Conservation (phyloP, 768 basidiomycete species). For the Boletus pseudo-olivaceus region DNA sequence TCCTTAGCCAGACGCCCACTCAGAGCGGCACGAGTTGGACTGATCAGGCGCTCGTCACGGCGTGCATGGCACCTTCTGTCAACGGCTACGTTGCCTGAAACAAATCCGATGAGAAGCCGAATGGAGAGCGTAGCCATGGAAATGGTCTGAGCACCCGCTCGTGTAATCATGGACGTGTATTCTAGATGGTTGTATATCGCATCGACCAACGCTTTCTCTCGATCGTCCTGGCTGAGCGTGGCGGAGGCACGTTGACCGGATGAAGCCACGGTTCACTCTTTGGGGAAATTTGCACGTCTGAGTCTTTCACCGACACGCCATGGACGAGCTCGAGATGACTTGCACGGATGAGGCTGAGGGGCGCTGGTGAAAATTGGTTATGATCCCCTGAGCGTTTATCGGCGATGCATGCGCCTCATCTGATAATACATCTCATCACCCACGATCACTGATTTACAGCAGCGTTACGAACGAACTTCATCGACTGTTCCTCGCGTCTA, state of each 20-base stretch:
- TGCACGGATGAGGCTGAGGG: no score
- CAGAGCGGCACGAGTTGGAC: slow-evolving; percentile 1
- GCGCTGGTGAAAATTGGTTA: no score
- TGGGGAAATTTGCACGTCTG: no score
- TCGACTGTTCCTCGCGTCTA: no score
- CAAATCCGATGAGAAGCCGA: not conserved
- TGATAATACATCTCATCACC: no score
- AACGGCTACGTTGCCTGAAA: not conserved
- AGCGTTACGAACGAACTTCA: no score
- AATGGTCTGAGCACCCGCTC: not conserved
- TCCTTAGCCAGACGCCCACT: slow-evolving; percentile 9
- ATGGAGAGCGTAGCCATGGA: not conserved
- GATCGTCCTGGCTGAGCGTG: not conserved
- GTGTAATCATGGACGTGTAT: not conserved
- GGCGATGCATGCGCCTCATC: no score
- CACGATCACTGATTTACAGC: no score
- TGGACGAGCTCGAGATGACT: no score
- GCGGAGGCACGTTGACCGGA: not conserved
- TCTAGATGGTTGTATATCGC: not conserved
- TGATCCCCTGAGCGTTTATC: no score
- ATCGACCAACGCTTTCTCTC: not conserved
- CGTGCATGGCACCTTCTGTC: slow-evolving; percentile 7
- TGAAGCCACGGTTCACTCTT: no score
- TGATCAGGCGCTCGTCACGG: slow-evolving; percentile 1
- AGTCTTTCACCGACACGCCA: no score